These are phyloP conservation scores for Heimioporus retisporus DNA, from an alignment of 1,284 basidiomycete genomes.

Conservation along the genomic window DNA sequence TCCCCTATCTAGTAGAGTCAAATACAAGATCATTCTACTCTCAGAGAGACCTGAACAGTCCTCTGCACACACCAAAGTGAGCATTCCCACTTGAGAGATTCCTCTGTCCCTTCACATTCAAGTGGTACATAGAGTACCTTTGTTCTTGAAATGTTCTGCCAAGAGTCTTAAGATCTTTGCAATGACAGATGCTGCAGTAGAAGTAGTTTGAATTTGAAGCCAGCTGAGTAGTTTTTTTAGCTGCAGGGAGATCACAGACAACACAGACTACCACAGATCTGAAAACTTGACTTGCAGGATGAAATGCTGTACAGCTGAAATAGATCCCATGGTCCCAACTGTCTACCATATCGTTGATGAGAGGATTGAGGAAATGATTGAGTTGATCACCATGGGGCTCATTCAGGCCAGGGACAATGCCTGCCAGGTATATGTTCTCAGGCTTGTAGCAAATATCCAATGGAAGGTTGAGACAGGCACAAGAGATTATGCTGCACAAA, in stretches of 20 bases:
- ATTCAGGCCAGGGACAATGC: neutral
- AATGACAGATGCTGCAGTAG: neutral
- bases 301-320: neutral
- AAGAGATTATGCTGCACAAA: constrained; percentile 15
- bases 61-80: too few species aligned
- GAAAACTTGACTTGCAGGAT: neutral
- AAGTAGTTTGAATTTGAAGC: neutral
- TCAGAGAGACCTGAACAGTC: too few species aligned
- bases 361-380: neutral
- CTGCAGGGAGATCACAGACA: neutral
- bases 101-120: too few species aligned
- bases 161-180: neutral
- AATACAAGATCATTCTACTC: too few species aligned
- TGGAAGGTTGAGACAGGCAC: constrained; percentile 19
- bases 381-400: neutral
- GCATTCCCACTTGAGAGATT: too few species aligned
- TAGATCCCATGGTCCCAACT: neutral
- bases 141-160: neutral
- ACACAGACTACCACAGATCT: neutral
- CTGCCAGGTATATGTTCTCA: neutral
- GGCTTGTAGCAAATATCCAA: constrained; percentile 1
- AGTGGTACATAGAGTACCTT: too few species aligned
- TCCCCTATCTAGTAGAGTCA: too few species aligned
- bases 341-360: neutral
- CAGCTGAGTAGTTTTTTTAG: neutral